Conservation (phyloP, 192 early-diverging fungal genomes). For the Umbelopsis sp. region DNA sequence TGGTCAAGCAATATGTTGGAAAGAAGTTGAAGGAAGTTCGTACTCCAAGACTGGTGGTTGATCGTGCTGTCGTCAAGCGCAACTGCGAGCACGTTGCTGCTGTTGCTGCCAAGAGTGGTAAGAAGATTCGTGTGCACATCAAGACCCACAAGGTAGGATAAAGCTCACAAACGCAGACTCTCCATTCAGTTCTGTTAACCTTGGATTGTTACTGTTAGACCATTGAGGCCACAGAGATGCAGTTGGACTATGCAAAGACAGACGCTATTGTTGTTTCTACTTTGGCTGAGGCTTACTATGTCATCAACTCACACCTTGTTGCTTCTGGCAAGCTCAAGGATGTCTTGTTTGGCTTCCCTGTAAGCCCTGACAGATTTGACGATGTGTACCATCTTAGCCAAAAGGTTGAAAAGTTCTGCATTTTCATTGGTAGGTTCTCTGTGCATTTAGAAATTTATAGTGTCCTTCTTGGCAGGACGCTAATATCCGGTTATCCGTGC, state of each 20-base stretch:
- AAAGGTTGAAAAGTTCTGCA: slow-evolving; percentile 24
- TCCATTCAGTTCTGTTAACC: no score
- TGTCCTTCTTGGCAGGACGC: no score
- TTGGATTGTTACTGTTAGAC: slow-evolving; percentile 17
- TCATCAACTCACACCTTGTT: slow-evolving; percentile 32
- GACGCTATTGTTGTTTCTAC: slow-evolving; percentile 39
- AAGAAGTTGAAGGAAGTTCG: slow-evolving; percentile 32
- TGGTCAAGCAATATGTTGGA: slow-evolving; percentile 30
- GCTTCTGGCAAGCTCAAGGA: slow-evolving; percentile 25
- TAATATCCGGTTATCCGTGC: no score
- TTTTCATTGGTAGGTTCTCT: slow-evolving; percentile 38
- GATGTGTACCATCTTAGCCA: slow-evolving; percentile 22
- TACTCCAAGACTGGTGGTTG: slow-evolving; percentile 33
- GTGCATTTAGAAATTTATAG: no score
- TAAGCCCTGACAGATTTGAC: slow-evolving; percentile 32
- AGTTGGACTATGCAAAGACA: slow-evolving; percentile 20
- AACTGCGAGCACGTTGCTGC: slow-evolving; percentile 24
- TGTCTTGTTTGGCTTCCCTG: slow-evolving; percentile 33
- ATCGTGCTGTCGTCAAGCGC: slow-evolving; percentile 26
- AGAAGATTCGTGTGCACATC: slow-evolving; percentile 35
- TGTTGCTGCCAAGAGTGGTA: slow-evolving; percentile 7
- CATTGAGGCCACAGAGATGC: slow-evolving; percentile 33
- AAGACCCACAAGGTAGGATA: slow-evolving; percentile 45
- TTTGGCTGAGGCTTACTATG: slow-evolving; percentile 34
- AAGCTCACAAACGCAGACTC: no score